These are phyloP conservation scores for Pleurotus salmoneostramineus DNA, from an alignment of 768 basidiomycete species.

Conservation along the genomic window DNA sequence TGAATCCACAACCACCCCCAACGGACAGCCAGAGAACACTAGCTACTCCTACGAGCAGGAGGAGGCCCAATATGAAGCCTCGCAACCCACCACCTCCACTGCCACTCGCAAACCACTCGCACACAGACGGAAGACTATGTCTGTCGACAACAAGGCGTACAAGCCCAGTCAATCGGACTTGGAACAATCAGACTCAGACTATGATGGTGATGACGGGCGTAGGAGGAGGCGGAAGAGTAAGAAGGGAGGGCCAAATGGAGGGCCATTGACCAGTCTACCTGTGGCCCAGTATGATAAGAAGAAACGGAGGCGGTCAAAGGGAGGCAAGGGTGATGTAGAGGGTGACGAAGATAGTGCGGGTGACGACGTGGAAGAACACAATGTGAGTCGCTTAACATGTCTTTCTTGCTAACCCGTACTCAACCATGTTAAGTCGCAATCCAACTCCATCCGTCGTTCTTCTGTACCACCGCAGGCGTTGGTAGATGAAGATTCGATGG, in stretches of 20 bases:
- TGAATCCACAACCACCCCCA: constrained; percentile 25
- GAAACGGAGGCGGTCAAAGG: constrained; percentile 43
- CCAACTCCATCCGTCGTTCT: constrained; percentile 29
- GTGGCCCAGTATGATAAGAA: constrained; percentile 62
- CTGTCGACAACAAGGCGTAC: constrained; percentile 80
- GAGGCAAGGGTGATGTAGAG: constrained; percentile 40
- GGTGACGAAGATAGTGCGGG: constrained; percentile 47
- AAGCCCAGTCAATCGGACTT: constrained; percentile 61
- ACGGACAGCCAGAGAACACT: constrained; percentile 32
- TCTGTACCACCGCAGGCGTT: constrained; percentile 31
- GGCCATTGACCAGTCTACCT: constrained; percentile 63
- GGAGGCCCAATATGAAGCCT: constrained; percentile 57
- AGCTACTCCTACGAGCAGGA: constrained; percentile 82
- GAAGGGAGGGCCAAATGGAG: constrained; percentile 48
- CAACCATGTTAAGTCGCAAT: constrained; percentile 16
- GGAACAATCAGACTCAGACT: constrained; percentile 60
- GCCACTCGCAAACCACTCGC: constrained; percentile 16
- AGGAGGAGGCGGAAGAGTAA: constrained; percentile 53
- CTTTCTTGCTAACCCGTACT: constrained; percentile 4
- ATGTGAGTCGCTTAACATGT: constrained; percentile 18
- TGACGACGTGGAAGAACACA: constrained; percentile 36
- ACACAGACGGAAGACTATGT: constrained; percentile 60
- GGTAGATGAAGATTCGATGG: constrained; percentile 33
- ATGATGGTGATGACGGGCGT: constrained; percentile 46
- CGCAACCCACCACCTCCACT: constrained; percentile 15